Evolutionary conservation across 2,329 filamentous ascomycete species (phyloP), one percentile per base, ranked within the genome.

Genomic region (Colletotrichum costaricense): DNA sequence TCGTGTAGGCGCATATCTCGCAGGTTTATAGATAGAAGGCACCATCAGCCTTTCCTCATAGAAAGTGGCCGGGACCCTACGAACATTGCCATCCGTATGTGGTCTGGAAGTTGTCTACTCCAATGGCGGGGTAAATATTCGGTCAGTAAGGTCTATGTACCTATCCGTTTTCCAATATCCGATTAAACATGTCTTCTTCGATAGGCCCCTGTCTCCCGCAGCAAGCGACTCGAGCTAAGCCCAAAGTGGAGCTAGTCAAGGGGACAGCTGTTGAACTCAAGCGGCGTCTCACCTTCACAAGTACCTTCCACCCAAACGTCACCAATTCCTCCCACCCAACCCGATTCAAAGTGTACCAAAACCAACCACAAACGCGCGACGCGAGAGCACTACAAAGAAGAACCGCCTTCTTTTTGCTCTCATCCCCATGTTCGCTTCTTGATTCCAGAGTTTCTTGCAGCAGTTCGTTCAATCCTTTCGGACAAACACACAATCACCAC

Each of bases 181-280:
- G 49, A n/a, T 19, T 72, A 69, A 30, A 33, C 65, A 42, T 38
- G 22, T 30, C 24, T 46, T 26, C 55, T 49, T 58, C 67, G 56
- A 56, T 24, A 19, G 2, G 24, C 71, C 71, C 71, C 60, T 73
- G 67, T 33, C 70, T 54, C 16, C 33, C 46, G 33, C 60, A 64
- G 55, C 12, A 38, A 67, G 60, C 74, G 38, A 24, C 49, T 9
- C 6, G 33, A 69, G 60, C 76, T 75, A 77, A 70, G 52, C 74
- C 76, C 14, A 57, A 75, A 67, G 22, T 19, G 68, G 72, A 75
- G 72, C 74, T 76, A 56, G 19, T 42, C 74, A 77, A 79, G 75
- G 73, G 77, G 78, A 77, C 78, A 79, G 78, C 77, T 79, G 77
- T 74, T 73, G 74, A 66, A 73, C 60, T 71, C 65, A n/a, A 24